A percentile compares a stretch with the other conserved stretches of the same genome.
phyloP scores from a whole-genome alignment of 2,329 filamentous ascomycete species.

The Hawksworthiomyces lignivorus region DNA sequence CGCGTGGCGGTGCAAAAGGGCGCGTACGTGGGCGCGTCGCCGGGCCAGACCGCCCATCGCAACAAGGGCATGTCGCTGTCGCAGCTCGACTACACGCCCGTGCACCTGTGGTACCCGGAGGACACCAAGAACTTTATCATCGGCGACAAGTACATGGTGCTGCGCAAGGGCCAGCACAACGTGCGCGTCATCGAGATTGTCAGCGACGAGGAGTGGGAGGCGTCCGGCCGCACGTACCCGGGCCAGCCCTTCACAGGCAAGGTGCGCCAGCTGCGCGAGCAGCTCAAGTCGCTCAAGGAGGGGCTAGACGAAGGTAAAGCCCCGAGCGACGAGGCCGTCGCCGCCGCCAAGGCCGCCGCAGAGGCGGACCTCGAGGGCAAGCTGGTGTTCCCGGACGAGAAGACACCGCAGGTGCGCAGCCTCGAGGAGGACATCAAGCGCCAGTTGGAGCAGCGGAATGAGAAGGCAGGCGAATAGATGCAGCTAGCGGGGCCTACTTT shows the following conservation, averaged over 20 bases:
- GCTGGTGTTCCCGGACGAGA: slow-evolving; percentile 20
- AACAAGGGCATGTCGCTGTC: slow-evolving; percentile 37
- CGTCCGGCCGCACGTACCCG: slow-evolving; percentile 42
- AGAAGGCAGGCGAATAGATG: background rate
- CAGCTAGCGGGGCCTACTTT: too few species aligned
- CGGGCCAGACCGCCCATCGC: slow-evolving; percentile 20
- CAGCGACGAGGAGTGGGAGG: slow-evolving; percentile 44
- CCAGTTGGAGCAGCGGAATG: slow-evolving; percentile 5
- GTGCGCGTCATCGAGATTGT: slow-evolving; percentile 54
- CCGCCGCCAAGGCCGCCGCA: background rate
- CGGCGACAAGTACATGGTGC: slow-evolving; percentile 48
- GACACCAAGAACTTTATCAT: slow-evolving; percentile 56
- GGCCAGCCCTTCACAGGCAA: slow-evolving; percentile 44
- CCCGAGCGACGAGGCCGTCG: too few species aligned
- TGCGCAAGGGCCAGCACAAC: slow-evolving; percentile 58
- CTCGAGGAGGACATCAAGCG: slow-evolving; percentile 18
- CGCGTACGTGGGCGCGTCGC: slow-evolving; percentile 52
- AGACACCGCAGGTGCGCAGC: slow-evolving; percentile 12
- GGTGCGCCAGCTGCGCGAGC: slow-evolving; percentile 35
- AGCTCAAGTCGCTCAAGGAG: slow-evolving; percentile 25
- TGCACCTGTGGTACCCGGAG: slow-evolving; percentile 50
- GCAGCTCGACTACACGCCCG: slow-evolving; percentile 52
- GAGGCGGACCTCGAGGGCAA: slow-evolving; percentile 1
- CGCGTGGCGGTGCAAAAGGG: slow-evolving; percentile 48
- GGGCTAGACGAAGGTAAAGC: slow-evolving; percentile 22